Base-by-base conservation (phyloP, 192 early-diverging fungal species). In the Gryganskiella cystojenkinii region DNA sequence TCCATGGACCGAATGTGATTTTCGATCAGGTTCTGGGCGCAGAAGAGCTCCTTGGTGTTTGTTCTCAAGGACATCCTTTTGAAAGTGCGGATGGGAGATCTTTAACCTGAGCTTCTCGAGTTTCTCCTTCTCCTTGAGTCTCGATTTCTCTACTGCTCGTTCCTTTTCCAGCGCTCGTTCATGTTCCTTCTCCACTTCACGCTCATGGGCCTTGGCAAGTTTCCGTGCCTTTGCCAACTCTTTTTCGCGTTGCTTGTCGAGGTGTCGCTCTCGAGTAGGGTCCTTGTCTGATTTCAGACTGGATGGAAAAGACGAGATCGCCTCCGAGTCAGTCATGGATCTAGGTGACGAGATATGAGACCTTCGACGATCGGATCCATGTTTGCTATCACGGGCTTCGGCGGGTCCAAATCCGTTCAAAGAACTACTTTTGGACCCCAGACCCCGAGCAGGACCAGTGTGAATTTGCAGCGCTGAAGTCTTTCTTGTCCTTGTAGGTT, bases 111-210 rank as follows among this genome's bases (percentile, higher is more conserved):
- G 22, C 56, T 72, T 72, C 27, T 64, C 59, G 0, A 75, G 43
- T 28, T 67, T 67, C 34, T 75, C 72, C 51, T 57, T 64, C 13
- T 75, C 64, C 56, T 75, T 75, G 3, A 66, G n/a, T 15, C 64
- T 34, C 13, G 49, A 50, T 20, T 66, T 74, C 49, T 74, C 71
- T 31, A 44, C 60, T 19, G 64, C 72, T 45, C 37, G 58, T 40
- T 35, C 62, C 17, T 53, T 52, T 40, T 64, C 62, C 27, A 22
- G 51, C 20, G 28, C 34, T n/a, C 63, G 34, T 5, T 40, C 35
- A 42, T 67, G 51, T 31, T 75, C 72, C 45, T 50, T 47, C 35
- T 66, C 63, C 8, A 74, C 20, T 11, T 74, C 63, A 17, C 71
- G 71, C 33, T 74, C 71, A 27, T 42, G 56, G 22, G 55, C 53